Percentiles rank a stretch among this genome's conserved stretches.
Evolutionary conservation across 768 basidiomycete genomes (phyloP).

Genomic region (Peribolospora baueri): DNA sequence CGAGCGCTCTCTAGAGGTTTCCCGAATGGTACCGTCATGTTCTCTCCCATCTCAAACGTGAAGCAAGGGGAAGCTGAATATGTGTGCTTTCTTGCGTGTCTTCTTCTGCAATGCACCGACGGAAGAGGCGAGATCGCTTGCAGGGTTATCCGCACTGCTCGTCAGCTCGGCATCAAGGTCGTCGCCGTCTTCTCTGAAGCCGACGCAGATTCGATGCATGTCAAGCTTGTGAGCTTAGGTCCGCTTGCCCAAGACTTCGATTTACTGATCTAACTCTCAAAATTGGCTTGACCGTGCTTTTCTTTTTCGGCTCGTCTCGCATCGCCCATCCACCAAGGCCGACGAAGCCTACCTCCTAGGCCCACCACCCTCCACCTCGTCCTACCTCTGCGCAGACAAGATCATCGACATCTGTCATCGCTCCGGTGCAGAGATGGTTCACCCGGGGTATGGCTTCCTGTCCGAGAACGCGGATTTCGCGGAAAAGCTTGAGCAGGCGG

Average conservation of each 20-base stretch:
- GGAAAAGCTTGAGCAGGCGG: slow-evolving; percentile 42
- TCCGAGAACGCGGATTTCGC: slow-evolving; percentile 78
- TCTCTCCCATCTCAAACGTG: not conserved
- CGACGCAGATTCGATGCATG: slow-evolving; percentile 58
- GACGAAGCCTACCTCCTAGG: slow-evolving; percentile 85
- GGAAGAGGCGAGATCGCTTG: slow-evolving; percentile 82
- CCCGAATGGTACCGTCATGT: not conserved
- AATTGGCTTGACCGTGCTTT: not conserved
- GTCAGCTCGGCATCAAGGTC: slow-evolving; percentile 64
- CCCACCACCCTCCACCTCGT: slow-evolving; percentile 64
- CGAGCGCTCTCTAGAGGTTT: not conserved
- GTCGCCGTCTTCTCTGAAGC: slow-evolving; percentile 82
- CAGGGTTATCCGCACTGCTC: slow-evolving; percentile 73
- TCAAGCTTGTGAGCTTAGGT: slow-evolving; percentile 33
- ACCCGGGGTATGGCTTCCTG: slow-evolving; percentile 52
- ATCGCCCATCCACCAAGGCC: slow-evolving; percentile 24
- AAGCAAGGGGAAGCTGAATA: not conserved
- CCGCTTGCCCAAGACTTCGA: not conserved
- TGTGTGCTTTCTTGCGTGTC: not conserved
- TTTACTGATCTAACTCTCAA: too few relatives aligned
- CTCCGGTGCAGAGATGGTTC: slow-evolving; percentile 44
- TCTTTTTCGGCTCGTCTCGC: not conserved
- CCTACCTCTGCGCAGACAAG: slow-evolving; percentile 69
- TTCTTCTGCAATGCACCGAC: not conserved
- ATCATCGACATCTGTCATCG: slow-evolving; percentile 58